Evolutionary conservation across 495 filamentous ascomycete species (phyloP), one percentile per base, ranked within the genome.

Genomic region (Trichoderma reesei): DNA sequence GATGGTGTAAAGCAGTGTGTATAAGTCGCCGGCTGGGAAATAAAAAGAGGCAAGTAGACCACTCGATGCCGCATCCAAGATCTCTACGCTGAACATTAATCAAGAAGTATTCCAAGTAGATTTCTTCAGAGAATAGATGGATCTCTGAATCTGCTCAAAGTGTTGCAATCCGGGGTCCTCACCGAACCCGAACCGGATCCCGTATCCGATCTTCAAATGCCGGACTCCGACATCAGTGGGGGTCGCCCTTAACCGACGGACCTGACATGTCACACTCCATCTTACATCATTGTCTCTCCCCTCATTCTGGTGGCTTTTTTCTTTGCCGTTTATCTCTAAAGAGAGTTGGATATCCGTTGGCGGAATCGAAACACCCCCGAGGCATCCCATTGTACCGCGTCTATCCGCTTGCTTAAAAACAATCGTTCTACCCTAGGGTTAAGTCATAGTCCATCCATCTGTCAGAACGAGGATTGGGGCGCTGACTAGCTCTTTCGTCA

Each of bases 201-300:
- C 51, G 20, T 33, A 56, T 56, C 51, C 51, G 51, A 56, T 13
- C 11, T 14, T 26, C 26, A 56, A 34, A 14, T 0, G 26, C 51
- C 26, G 51, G 26, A 31, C 26, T 56, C 51, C 51, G 26, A 34
- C 16, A 48, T 48, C 18, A 20, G 13, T 20, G 13, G 51, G 51
- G 51, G 51, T 26, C 18, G 51, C 51, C 51, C 51, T 56, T 56
- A 56, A 16, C 51, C 51, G 51, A 56, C 51, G 11, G 11, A 4
- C 51, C 34, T 10, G 13, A 46, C n/a, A 46, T 46, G 8, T 5
- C 13, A 11, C 5, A 18, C 5, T 14, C 13, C 18, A 33, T 56
- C 51, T 56, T 31, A 56, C 51, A 56, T 56, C 51, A 56, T 34
- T 56, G 51, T 18, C 5, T 56, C 31, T 56, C 51, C 51, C 51